Base-by-base conservation (phyloP, 768 basidiomycete genomes). In the Macrolepiota fuliginosa region DNA sequence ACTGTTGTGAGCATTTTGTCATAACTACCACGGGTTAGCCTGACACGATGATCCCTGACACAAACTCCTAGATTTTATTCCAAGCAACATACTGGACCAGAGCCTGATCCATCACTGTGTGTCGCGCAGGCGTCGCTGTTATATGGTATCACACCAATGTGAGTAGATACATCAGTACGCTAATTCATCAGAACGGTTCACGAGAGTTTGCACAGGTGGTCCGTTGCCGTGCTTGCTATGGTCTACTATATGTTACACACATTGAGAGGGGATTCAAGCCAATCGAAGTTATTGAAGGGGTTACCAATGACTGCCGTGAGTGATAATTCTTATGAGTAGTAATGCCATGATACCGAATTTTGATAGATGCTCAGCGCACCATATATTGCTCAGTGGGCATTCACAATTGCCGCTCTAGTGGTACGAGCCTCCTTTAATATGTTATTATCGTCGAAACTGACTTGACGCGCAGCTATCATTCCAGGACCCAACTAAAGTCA, bases 71-170 rank as follows among this genome's bases (percentile, higher is more conserved):
- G 76, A 27, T 78, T 81, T 62, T 82, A 79, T 66, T 75, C 74
- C 2, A 77, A 74, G 3, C 67, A 75, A 58, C 68, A 76, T 40
- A 67, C 58, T 19, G 74, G 69, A 22, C 69, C 68, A 5, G 69
- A 80, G 56, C 80, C 81, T 0, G 67, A 67, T 53, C 68, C 69
- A 45, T 64, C 67, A 1, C 65, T 83, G 1, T 83, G 82, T 63
- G 73, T 79, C 27, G 74, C 74, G 7, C 82, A 83, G 65, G 72
- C 79, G 1, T 72, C 80, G 0, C 66, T 82, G 1, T 62, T 82
- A 0, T 73, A 70, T 61, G 78, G 77, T 6, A 76, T 77, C 19
- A 72, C 69, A 15, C 78, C 79, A 11, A 78, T 79, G 77, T 76
- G 54, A 58, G 74, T 66, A 10, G 3, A 24, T 45, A 1, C 13